Percentiles rank a stretch among this genome's conserved stretches.
These are phyloP conservation scores for Cladophialophora bantiana DNA, from an alignment of 2,329 filamentous ascomycete species.

Conservation along the genomic window DNA sequence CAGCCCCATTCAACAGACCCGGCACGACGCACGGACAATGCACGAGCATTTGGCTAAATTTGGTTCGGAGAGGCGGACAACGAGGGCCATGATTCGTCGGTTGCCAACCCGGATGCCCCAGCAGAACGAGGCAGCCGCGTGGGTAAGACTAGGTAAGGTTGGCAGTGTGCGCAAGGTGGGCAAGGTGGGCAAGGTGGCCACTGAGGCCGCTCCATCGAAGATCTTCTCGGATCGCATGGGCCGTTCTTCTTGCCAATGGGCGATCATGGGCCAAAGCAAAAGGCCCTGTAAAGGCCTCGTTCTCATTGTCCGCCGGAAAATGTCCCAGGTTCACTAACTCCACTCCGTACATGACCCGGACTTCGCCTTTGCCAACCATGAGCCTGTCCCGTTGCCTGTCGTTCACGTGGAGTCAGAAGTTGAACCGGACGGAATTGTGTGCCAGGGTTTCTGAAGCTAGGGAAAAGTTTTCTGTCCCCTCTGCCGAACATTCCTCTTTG, in stretches of 20 bases:
- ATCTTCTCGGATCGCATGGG: constrained; percentile 1
- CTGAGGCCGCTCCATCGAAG: background rate
- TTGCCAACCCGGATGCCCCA: background rate
- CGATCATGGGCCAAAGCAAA: background rate
- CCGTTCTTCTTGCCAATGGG: background rate
- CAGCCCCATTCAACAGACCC: background rate
- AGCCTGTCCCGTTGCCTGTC: background rate
- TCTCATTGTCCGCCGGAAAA: background rate
- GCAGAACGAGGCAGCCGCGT: background rate
- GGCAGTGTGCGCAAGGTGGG: background rate
- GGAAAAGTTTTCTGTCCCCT: background rate
- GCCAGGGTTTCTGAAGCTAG: background rate
- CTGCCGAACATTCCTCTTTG: background rate
- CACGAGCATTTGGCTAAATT: background rate
- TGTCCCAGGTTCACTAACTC: background rate
- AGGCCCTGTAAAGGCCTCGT: background rate
- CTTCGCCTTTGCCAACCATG: background rate
- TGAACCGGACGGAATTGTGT: background rate
- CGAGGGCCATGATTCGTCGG: background rate
- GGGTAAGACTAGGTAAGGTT: background rate
- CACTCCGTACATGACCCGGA: background rate
- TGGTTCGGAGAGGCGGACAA: background rate
- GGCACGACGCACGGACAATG: background rate
- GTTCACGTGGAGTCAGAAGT: background rate
- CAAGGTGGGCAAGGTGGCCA: background rate